Conservation (phyloP, 1,139 yeast genomes). For the Pneumocystis canis region DNA sequence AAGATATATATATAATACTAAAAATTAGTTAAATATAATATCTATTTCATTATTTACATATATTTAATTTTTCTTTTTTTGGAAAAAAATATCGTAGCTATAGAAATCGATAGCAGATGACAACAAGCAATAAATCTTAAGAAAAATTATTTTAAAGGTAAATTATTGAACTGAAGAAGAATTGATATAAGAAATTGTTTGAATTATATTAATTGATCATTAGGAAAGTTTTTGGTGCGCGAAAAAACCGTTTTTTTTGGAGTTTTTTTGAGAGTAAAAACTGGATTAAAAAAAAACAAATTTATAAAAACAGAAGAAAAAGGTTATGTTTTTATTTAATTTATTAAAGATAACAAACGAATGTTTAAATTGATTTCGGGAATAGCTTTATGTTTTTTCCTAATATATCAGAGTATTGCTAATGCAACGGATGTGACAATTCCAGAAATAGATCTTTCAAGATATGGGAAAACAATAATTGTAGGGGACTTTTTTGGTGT, state of each 20-base stretch:
- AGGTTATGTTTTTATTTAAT: background rate
- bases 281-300: background rate
- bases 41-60: background rate
- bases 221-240: background rate
- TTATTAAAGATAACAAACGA: background rate
- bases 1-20: background rate
- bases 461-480: slow-evolving; percentile 37
- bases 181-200: background rate
- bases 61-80: background rate
- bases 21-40: background rate
- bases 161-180: background rate
- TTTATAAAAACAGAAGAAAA: background rate
- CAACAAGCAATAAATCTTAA: background rate
- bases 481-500: slow-evolving; percentile 53
- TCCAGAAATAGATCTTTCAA: slow-evolving; percentile 15
- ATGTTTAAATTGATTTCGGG: background rate
- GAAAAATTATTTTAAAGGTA: background rate
- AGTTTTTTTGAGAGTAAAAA: background rate
- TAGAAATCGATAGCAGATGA: background rate
- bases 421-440: slow-evolving; percentile 2
- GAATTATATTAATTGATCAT: background rate
- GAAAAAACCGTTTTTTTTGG: background rate
- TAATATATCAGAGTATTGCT: background rate
- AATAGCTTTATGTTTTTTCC: background rate
- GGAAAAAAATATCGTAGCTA: background rate